Conservation (phyloP, 352 stramenopile genomes). For the Phytophthora parvispora region DNA sequence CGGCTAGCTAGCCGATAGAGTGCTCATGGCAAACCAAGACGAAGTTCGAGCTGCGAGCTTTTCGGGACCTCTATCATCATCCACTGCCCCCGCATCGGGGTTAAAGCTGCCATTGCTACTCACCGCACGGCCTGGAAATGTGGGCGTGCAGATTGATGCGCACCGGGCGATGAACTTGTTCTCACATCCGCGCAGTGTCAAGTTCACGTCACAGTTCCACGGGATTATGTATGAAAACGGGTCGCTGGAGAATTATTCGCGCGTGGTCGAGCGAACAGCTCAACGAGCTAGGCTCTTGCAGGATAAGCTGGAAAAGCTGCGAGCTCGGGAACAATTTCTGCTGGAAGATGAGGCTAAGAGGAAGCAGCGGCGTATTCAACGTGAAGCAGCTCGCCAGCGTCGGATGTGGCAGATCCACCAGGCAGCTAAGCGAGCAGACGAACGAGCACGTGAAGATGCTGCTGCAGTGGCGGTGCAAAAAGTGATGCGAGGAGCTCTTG, state of each 20-base stretch:
- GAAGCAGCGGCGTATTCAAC: constrained; percentile 44
- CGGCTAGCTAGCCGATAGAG: neutral
- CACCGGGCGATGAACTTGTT: constrained; percentile 72
- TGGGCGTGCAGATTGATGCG: constrained; percentile 83
- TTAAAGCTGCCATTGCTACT: constrained; percentile 61
- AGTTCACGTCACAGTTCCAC: constrained; percentile 81
- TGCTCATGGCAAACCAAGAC: constrained; percentile 29
- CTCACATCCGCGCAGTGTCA: constrained; percentile 58
- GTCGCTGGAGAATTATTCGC: constrained; percentile 78
- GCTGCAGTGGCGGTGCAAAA: constrained; percentile 58
- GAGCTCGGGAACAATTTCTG: constrained; percentile 54
- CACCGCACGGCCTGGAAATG: constrained; percentile 70
- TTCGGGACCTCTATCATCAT: constrained; percentile 3
- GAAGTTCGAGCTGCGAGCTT: constrained; percentile 22
- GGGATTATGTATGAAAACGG: constrained; percentile 72
- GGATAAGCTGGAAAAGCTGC: constrained; percentile 60
- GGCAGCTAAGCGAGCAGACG: constrained; percentile 51
- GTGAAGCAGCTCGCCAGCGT: constrained; percentile 52
- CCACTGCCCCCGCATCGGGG: neutral
- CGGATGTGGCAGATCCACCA: constrained; percentile 63
- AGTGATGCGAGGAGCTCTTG: constrained; percentile 46
- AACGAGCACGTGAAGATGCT: constrained; percentile 45
- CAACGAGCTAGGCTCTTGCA: constrained; percentile 51
- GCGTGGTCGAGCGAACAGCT: constrained; percentile 66
- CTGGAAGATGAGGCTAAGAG: constrained; percentile 50